Evolutionary conservation across 2,329 filamentous ascomycete species (phyloP).

Genomic region (Trichoderma sp.): DNA sequence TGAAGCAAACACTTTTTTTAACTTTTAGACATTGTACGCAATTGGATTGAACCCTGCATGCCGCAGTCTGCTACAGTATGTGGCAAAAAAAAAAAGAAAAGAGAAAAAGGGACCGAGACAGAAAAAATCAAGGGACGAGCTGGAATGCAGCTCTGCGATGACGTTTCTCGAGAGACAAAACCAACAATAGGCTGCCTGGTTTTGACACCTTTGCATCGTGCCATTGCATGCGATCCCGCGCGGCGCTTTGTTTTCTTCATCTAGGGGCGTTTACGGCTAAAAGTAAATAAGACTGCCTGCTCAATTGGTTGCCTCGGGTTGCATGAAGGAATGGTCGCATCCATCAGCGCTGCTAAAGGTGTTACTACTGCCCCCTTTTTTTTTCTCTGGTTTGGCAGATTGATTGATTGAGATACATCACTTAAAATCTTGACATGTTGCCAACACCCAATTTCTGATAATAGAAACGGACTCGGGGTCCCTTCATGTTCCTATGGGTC

Average conservation of each 20-base stretch:
- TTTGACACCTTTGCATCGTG: not conserved
- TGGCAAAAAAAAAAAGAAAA: not conserved
- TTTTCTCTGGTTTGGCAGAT: not conserved
- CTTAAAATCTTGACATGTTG: not conserved
- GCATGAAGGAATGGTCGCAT: constrained; percentile 10
- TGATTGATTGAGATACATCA: not conserved
- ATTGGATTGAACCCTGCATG: not conserved
- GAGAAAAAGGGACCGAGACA: not conserved
- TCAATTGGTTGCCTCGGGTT: constrained; percentile 21
- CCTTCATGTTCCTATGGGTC: not conserved
- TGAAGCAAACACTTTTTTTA: not conserved
- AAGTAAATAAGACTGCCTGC: constrained; percentile 17
- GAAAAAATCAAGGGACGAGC: not conserved
- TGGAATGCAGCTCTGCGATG: constrained; percentile 11
- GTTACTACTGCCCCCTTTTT: not conserved
- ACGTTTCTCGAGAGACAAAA: constrained; percentile 5
- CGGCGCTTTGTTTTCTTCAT: not conserved
- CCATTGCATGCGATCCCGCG: not conserved
- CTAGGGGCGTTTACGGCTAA: constrained; percentile 11
- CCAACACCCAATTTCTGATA: not conserved
- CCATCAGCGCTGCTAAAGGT: no score
- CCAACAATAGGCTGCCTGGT: not conserved
- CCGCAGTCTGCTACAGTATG: not conserved
- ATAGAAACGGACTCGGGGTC: constrained; percentile 1
- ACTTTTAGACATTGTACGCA: not conserved